Percentiles rank a stretch among this genome's conserved stretches.
Evolutionary conservation across 2,329 filamentous ascomycete genomes (phyloP).

Genomic region (Talaromyces sp.): DNA sequence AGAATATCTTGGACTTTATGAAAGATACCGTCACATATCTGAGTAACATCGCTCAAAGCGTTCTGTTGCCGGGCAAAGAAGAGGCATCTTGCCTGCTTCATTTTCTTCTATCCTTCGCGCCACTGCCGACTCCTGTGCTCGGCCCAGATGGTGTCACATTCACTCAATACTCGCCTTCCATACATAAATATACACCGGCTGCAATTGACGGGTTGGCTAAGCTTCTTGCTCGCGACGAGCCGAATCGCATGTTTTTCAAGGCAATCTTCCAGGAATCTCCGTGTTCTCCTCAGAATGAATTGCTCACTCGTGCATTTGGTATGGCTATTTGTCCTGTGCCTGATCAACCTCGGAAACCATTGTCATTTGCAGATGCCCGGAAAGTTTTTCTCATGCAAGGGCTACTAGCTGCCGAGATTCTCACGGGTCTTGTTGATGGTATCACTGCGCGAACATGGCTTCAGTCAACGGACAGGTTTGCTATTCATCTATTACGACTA

Average conservation of each 20-base stretch:
- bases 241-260: slow-evolving; percentile 81
- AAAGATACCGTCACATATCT: slow-evolving; percentile 88
- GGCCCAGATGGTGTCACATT: slow-evolving; percentile 66
- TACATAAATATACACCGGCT: slow-evolving; percentile 84
- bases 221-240: slow-evolving; percentile 85
- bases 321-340: slow-evolving; percentile 83
- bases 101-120: slow-evolving; percentile 87
- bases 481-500: slow-evolving; percentile 72
- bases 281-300: slow-evolving; percentile 65
- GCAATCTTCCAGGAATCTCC: slow-evolving; percentile 74
- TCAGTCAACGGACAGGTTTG: slow-evolving; percentile 77
- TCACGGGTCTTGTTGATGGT: slow-evolving; percentile 72
- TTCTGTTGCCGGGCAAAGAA: slow-evolving; percentile 80
- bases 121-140: slow-evolving; percentile 64
- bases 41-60: slow-evolving; percentile 77
- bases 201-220: slow-evolving; percentile 91
- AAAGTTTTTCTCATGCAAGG: slow-evolving; percentile 92
- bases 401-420: slow-evolving; percentile 81
- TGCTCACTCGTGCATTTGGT: slow-evolving; percentile 82
- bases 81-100: slow-evolving; percentile 83
- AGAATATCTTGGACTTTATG: slow-evolving; percentile 92
- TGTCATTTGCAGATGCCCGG: slow-evolving; percentile 71
- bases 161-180: slow-evolving; percentile 70
- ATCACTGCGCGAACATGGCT: slow-evolving; percentile 76
- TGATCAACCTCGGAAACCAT: slow-evolving; percentile 59